Evolutionary conservation across 2,329 filamentous ascomycete species (phyloP), one percentile per base, ranked within the genome.

Genomic region (Microsporum audouinii): DNA sequence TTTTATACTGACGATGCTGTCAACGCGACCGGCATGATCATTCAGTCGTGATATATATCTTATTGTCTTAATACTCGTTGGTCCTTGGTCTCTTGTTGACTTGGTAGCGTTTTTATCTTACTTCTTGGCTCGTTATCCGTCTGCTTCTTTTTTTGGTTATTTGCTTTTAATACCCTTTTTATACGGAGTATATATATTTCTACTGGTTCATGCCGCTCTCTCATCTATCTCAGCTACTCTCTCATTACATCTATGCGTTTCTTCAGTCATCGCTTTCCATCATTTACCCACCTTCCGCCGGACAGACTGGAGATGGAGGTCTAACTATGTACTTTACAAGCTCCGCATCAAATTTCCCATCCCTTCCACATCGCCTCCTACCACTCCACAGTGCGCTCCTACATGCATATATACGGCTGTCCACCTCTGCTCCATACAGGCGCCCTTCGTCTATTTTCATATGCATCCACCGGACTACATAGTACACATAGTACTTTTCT

Each of bases 1-100:
- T 92, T 92, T 69, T 83, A 87, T 56, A 75, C 90, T 14, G 89
- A 96, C 60, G 91, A 96, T 68, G 86, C 84, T 0, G 84, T 87
- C 55, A 77, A 79, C 60, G 79, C 86, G 65, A 87, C 88, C 68
- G 83, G 80, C 61, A 78, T 86, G 10, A 67, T 65, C n/a, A 71
- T 75, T 63, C 72, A 75, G 64, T 69, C 69, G 34, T 75, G 67
- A 64, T 47, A 8, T 49, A 0, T 10, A 17, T 57, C 31, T n/a
- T 51, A 12, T 3, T 51, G 45, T 51, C 45, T 51, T 34, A 29
- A 23, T 55, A 36, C 17, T 31, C 27, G 10, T 34, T 53, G 23
- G 43, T 53, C 33, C 49, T 53, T 34, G 31, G 39, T 43, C 31
- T 53, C 14, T 7, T 23, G 31, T 55, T 23, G 33, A 31, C 4